A percentile compares a stretch with the other conserved stretches of the same genome.
These are phyloP conservation scores for Poa annua DNA, from an alignment of 176 grass and related monocot genomes.

Conservation along the genomic window DNA sequence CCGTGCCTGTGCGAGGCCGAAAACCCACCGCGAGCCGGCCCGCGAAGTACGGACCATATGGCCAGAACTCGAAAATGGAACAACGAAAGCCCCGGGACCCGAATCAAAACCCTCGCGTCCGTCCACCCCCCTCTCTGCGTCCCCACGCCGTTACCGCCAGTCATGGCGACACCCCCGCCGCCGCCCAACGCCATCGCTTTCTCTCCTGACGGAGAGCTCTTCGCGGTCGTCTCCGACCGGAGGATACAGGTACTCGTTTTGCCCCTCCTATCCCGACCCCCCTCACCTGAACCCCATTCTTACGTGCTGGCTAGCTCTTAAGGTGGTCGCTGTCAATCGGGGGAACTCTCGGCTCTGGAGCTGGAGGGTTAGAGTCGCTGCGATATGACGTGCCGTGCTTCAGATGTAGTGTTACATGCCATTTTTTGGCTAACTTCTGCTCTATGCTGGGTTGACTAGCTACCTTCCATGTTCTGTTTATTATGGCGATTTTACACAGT, in stretches of 20 bases:
- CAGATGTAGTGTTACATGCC: neutral
- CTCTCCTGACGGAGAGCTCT: slow-evolving; percentile 31
- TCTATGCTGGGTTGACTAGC: neutral
- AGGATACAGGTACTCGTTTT: slow-evolving; percentile 29
- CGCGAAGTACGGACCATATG: too few species aligned
- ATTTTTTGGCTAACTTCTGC: neutral
- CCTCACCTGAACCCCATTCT: neutral
- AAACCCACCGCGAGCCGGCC: too few species aligned
- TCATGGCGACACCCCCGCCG: slow-evolving; percentile 2
- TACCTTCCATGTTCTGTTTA: neutral
- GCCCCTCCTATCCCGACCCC: neutral
- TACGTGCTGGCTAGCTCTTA: slow-evolving; percentile 8
- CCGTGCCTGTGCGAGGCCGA: too few species aligned
- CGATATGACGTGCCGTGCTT: neutral
- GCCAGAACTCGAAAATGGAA: too few species aligned
- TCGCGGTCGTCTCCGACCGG: neutral
- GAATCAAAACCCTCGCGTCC: neutral
- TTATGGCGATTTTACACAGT: neutral
- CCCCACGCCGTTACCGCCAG: slow-evolving; percentile 23
- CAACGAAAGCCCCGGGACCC: too few species aligned
- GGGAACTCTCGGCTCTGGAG: neutral
- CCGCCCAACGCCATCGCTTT: neutral
- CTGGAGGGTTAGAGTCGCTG: neutral
- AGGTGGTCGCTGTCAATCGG: neutral
- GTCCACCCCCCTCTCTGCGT: neutral